These are phyloP conservation scores for Capsicum rhomboideum DNA, from an alignment of 257 asterid species.

Conservation along the genomic window DNA sequence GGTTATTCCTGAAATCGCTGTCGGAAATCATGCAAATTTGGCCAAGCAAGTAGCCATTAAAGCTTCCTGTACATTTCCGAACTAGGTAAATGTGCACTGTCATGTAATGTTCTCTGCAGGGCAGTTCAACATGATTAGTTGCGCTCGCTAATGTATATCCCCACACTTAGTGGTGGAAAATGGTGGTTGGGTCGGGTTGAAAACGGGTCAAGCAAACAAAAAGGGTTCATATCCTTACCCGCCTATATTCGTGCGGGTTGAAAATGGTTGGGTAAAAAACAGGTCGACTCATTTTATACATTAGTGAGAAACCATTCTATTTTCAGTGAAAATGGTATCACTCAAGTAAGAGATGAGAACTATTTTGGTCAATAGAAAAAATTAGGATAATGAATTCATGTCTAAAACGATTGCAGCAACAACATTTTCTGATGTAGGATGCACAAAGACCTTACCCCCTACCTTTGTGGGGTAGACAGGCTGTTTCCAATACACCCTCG, in stretches of 20 bases:
- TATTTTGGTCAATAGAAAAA: neutral
- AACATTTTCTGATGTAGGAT: too few species aligned
- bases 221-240: neutral
- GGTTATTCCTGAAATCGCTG: neutral
- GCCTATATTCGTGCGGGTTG: neutral
- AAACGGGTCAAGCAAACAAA: neutral
- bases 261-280: neutral
- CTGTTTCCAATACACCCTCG: too few species aligned
- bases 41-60: neutral
- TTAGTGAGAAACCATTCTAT: neutral
- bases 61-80: neutral
- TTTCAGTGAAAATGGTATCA: neutral
- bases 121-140: neutral
- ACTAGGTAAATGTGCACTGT: neutral
- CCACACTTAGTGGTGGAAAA: neutral
- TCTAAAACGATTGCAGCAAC: neutral
- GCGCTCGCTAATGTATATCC: neutral
- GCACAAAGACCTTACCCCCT: too few species aligned
- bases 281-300: neutral
- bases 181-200: neutral
- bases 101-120: neutral
- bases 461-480: too few species aligned
- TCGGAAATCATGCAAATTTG: neutral
- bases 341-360: neutral
- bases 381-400: neutral